phyloP scores from a whole-genome alignment of 352 stramenopile genomes.

The Globisporangium okanoganense region DNA sequence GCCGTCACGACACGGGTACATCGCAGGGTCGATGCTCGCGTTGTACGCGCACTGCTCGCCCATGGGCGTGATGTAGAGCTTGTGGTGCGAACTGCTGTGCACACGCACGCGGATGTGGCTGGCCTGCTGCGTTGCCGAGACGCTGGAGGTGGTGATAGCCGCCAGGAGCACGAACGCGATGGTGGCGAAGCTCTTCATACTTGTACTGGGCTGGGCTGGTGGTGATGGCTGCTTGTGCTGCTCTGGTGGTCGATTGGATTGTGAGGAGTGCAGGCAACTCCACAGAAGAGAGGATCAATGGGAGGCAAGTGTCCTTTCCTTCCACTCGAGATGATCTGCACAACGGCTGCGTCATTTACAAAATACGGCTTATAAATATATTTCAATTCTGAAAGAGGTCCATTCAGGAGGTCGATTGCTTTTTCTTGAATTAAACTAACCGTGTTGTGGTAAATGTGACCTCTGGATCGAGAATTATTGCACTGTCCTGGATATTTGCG shows the following conservation, averaged over 20 bases:
- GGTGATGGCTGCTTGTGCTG: background rate
- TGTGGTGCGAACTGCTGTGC: conserved; percentile 20
- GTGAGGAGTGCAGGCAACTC: background rate
- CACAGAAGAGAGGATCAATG: background rate
- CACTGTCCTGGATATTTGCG: no score
- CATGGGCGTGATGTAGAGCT: conserved; percentile 54
- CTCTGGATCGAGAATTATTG: no score
- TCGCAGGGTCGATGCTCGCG: conserved; percentile 39
- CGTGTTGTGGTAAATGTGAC: no score
- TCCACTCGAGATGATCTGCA: background rate
- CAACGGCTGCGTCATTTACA: background rate
- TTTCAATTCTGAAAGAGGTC: no score
- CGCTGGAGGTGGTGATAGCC: conserved; percentile 12
- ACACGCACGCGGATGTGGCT: conserved; percentile 36
- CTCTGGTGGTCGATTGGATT: conserved; percentile 4
- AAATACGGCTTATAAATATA: background rate
- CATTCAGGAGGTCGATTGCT: background rate
- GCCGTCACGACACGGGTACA: conserved; percentile 49
- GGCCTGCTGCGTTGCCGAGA: conserved; percentile 22
- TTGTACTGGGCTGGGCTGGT: background rate
- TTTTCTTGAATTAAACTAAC: background rate
- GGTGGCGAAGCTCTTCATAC: conserved; percentile 9
- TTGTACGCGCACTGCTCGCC: conserved; percentile 62
- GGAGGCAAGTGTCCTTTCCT: background rate
- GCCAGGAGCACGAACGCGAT: conserved; percentile 11